Base-by-base conservation (phyloP, 192 early-diverging fungal species). In the Jimgerdemannia flammicorona region DNA sequence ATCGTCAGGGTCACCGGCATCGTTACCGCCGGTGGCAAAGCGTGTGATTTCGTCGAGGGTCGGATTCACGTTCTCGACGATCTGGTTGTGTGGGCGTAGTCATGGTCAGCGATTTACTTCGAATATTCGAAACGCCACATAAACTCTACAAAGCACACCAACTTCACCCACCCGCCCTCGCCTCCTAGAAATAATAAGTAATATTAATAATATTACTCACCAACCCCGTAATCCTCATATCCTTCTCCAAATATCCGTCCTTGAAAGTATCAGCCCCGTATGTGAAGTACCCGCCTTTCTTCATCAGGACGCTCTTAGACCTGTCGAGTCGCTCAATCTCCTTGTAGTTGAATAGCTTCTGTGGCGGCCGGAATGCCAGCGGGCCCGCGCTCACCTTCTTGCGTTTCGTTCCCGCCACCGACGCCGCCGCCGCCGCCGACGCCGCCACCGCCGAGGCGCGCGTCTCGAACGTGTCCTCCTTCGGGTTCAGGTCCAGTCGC, bases 31-130 rank as follows among this genome's bases (percentile, higher is more conserved):
- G 39, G 90, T 90, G 10, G 88, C 84, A 78, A 97, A 98, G 77
- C 84, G 81, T 18, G 91, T 90, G 44, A 98, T 95, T 80, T 99
- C 97, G 71, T 99, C 97, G 70, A 99, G 85, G 29, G 94, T 93
- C 42, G 96, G 95, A 75, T 91, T 93, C 19, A 96, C 90, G 74
- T 90, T 86, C 10, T 92, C 91, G 0, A 85, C 82, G 75, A 87
- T 84, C 77, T 79, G 40, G 29, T 29, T 29, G 29, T 29, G 29
- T 29, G 29, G 29, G 29, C 29, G 29, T 70, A 20, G 40, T 29
- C 29, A 29, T 29, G 29, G 29, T 29, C 29, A 29, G 29, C 29
- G 29, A 29, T 29, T 29, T 29, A 1, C 29, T 29, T 29, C 29
- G 29, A 29, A 29, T 29, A 29, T 29, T 29, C 49, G 18, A 68